A percentile compares a stretch with the other conserved stretches of the same genome.
Evolutionary conservation across 805 yeast species (phyloP).

Genomic region (Pichia heedii): DNA sequence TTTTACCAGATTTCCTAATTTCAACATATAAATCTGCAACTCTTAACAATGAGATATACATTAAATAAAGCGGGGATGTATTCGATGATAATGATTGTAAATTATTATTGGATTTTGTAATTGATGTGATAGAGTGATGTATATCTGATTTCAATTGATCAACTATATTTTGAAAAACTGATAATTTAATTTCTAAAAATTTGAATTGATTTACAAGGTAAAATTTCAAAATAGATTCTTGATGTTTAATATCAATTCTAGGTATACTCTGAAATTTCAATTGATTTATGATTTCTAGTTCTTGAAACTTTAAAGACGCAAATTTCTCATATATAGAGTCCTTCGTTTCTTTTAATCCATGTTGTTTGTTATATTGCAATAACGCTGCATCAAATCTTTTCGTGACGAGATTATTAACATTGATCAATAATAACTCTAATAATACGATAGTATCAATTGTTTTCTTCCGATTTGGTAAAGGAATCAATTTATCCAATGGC

Average conservation of each 20-base stretch:
- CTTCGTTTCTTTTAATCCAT: conserved; percentile 17
- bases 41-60: conserved; percentile 33
- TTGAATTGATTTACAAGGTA: conserved; percentile 19
- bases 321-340: conserved; percentile 5
- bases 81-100: conserved; percentile 13
- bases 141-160: conserved; percentile 18
- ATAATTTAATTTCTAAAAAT: conserved; percentile 18
- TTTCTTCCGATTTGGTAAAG: conserved; percentile 22
- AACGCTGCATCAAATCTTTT: conserved; percentile 15
- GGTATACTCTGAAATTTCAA: conserved; percentile 6
- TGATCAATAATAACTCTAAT: conserved; percentile 21
- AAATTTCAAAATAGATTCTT: conserved; percentile 16
- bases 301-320: conserved; percentile 3
- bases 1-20: conserved; percentile 39
- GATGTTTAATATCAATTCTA: conserved; percentile 8
- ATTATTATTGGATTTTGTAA: background rate
- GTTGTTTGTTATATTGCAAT: conserved; percentile 8
- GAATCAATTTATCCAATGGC: conserved; percentile 3
- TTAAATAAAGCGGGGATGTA: conserved; percentile 28
- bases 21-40: conserved; percentile 43
- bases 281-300: conserved; percentile 8
- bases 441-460: conserved; percentile 19
- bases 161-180: conserved; percentile 24
- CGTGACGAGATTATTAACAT: conserved; percentile 22
- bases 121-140: conserved; percentile 5